Conservation (phyloP, 179 eudicot genomes). For the Kewa caespitosa region DNA sequence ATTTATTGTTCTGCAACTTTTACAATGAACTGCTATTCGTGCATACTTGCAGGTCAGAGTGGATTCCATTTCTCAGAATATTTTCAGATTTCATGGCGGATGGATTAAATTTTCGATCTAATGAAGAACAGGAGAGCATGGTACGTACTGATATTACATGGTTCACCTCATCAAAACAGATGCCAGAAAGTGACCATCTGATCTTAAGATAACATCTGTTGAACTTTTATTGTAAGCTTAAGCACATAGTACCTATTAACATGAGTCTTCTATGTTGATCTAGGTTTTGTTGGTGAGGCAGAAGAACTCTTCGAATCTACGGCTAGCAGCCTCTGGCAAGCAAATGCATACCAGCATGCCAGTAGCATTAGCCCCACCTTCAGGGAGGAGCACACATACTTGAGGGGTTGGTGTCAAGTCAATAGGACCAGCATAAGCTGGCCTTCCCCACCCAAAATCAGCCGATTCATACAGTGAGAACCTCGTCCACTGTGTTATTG, state of each 20-base stretch:
- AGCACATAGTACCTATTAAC: not conserved
- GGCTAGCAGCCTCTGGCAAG: conserved; percentile 66
- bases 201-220: not conserved
- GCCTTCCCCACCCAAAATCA: conserved; percentile 90
- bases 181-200: not conserved
- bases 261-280: not conserved
- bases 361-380: conserved; percentile 44
- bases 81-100: too few species aligned
- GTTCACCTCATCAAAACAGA: not conserved
- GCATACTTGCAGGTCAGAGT: too few species aligned
- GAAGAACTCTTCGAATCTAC: conserved; percentile 48
- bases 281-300: conserved; percentile 27
- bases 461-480: conserved; percentile 82
- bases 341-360: conserved; percentile 88
- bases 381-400: conserved; percentile 77
- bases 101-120: too few species aligned
- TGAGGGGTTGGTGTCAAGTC: conserved; percentile 94
- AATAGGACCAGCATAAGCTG: conserved; percentile 85
- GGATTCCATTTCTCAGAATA: too few species aligned
- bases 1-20: too few species aligned
- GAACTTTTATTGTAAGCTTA: not conserved
- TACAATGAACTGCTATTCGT: too few species aligned
- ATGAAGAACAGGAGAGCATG: too few species aligned
- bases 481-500: conserved; percentile 93
- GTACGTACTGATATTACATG: too few species aligned